Conservation (phyloP, 805 yeast species). For the Huiozyma sinensis region DNA sequence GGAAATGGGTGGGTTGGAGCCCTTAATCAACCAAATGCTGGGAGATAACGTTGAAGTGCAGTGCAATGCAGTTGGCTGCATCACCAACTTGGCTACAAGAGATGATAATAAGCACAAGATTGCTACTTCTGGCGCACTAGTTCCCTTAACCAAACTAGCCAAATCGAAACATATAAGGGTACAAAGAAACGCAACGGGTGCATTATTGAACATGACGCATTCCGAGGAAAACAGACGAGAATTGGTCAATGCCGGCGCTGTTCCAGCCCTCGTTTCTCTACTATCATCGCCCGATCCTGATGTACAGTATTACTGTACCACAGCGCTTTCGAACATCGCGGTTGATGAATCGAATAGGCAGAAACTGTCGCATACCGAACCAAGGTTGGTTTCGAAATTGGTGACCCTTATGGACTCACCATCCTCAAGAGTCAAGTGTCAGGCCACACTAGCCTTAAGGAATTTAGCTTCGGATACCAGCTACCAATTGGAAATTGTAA, state of each 20-base stretch:
- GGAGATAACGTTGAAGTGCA: constrained; percentile 95
- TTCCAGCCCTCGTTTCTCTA: constrained; percentile 85
- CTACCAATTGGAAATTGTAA: constrained; percentile 90
- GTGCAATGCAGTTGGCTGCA: constrained; percentile 98
- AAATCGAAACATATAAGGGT: constrained; percentile 91
- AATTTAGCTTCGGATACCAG: constrained; percentile 93
- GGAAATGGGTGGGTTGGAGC: constrained; percentile 96
- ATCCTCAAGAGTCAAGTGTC: constrained; percentile 93
- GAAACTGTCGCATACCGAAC: constrained; percentile 83
- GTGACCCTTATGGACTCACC: constrained; percentile 89
- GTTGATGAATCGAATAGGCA: constrained; percentile 89
- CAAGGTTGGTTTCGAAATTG: constrained; percentile 76
- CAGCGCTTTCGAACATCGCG: constrained; percentile 93
- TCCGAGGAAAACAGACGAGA: constrained; percentile 93
- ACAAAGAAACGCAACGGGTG: constrained; percentile 98
- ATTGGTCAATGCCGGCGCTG: constrained; percentile 94
- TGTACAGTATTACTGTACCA: constrained; percentile 96
- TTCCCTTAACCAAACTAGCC: constrained; percentile 89
- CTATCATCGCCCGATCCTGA: constrained; percentile 84
- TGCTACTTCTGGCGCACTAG: constrained; percentile 91
- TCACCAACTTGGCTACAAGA: constrained; percentile 94
- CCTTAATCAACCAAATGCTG: constrained; percentile 95
- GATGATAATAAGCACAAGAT: constrained; percentile 94
- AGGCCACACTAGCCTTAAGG: constrained; percentile 92
- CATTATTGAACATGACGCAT: constrained; percentile 95